Base-by-base conservation (phyloP, 768 basidiomycete genomes). In the Lactarius hengduanensis region DNA sequence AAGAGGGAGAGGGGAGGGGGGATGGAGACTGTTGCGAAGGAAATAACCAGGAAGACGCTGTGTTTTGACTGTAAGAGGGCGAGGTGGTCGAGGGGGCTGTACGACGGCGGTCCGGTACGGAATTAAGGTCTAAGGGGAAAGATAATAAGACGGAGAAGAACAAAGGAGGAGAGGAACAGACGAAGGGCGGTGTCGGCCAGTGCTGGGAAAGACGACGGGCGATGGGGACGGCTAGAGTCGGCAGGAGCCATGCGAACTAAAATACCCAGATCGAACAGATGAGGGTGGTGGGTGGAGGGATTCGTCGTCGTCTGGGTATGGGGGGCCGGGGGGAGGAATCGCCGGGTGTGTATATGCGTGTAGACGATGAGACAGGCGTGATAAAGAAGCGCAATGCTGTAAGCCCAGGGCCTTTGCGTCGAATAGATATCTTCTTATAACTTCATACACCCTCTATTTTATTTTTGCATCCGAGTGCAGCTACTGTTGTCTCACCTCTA, bases 241-340 rank as follows among this genome's bases (percentile, higher is more conserved):
- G 58, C 28, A 34, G 50, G 59, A 7, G 40, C 47, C 65, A 62
- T 62, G 61, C 45, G 56, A 32, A 26, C 20, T 57, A 53, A 66
- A 66, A 66, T 34, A 32, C 55, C 0, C 28, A 28, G 16, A 55
- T 55, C 54, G 32, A 55, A 32, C 20, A 28, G 55, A 30, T 32
- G 55, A 56, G 28, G 28, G 55, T 30, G 55, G 1, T 56, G 55
- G 32, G 9, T 8, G 3, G 55, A 30, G 28, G 54, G 16, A 56
- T 40, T 40, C 11, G 58, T 22, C 22, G 4, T 11, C 13, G 38
- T 15, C 53, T 54, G 38, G 50, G 62, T 43, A 28, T 26, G 55
- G 22, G 36, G 55, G 61, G 34, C 43, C 34, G 65, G 65, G 38
- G 50, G 16, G 20, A 54, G 57, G n/a, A 66, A 66, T 53, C 65